Evolutionary conservation across 805 yeast genomes (phyloP), one percentile per base, ranked within the genome.

Genomic region (Myxozyma nipponensis): DNA sequence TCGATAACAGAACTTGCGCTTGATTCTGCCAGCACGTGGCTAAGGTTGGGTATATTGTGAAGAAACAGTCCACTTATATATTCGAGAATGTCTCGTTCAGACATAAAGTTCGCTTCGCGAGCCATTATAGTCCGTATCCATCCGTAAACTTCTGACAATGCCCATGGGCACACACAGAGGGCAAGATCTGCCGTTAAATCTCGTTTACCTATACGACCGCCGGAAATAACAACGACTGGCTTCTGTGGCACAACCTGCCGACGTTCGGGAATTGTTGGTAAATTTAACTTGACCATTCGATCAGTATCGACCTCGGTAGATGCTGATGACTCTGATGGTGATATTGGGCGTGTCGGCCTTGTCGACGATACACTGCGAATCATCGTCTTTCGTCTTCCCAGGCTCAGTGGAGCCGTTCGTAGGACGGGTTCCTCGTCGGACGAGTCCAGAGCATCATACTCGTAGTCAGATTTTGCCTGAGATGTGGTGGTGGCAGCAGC

Each of bases 11-110:
- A 56, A 2, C 35, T 36, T 1, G 73, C 70, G 4, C 60, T 24
- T 3, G 57, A 44, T 40, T 67, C 70, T 0, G 71, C 66, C 18
- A 53, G 51, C 4, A 59, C 49, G 63, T 66, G 63, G 40, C 57
- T 59, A 13, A 69, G 56, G 3, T 60, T 62, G 1, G 69, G 64
- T 15, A 66, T 47, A 23, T 47, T 26, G 44, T 61, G 58, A 10
- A 60, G 58, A 34, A 61, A 61, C 36, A 64, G 49, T 5, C 61
- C 62, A 13, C 50, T 49, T 15, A 64, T 38, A 10, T 56, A 53
- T 19, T 46, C 46, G 5, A 50, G 26, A 9, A 64, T 49, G 13
- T 61, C 60, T 3, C 35, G 39, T 35, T 48, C 54, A 10, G 42
- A 36, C 54, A 52, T 49, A 18, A 42, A 42, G 19, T 52, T 52